phyloP scores from a whole-genome alignment of 1,139 yeast genomes.

The Debaryomyces psychrophilus region DNA sequence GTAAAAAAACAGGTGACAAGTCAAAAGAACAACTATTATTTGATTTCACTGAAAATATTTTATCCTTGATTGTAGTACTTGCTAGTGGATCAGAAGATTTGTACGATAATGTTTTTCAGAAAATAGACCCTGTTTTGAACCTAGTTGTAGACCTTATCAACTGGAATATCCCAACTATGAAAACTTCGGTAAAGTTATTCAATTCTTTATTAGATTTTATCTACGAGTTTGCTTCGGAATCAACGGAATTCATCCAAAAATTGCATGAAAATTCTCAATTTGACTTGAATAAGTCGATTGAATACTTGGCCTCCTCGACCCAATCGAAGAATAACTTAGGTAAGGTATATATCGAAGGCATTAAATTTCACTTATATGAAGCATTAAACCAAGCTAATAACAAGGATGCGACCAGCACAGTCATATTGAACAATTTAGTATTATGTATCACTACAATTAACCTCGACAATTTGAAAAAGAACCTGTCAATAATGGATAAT shows the following conservation, averaged over 20 bases:
- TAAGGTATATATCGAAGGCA: conserved; percentile 59
- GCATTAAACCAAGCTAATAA: conserved; percentile 25
- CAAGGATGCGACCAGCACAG: conserved; percentile 25
- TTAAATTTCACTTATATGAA: conserved; percentile 62
- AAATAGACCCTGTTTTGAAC: conserved; percentile 42
- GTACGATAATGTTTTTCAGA: conserved; percentile 51
- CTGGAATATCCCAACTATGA: conserved; percentile 33
- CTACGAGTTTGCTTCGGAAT: conserved; percentile 68
- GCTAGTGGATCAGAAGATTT: conserved; percentile 67
- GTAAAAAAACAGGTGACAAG: conserved; percentile 38
- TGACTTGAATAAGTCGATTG: conserved; percentile 22
- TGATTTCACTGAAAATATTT: conserved; percentile 73
- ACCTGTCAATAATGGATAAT: conserved; percentile 5
- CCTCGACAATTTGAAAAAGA: conserved; percentile 27
- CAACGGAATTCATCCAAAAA: conserved; percentile 54
- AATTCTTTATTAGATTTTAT: conserved; percentile 61
- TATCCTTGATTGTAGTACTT: conserved; percentile 69
- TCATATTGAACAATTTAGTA: conserved; percentile 30
- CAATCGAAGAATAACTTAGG: conserved; percentile 44
- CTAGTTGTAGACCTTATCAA: conserved; percentile 48
- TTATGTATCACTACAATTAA: conserved; percentile 43
- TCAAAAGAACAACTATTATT: conserved; percentile 52
- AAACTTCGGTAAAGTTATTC: conserved; percentile 47
- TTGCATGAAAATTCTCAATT: conserved; percentile 27
- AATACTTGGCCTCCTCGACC: conserved; percentile 20